Evolutionary conservation across 306 rosid genomes (phyloP).

Genomic region (Sindora glabra): DNA sequence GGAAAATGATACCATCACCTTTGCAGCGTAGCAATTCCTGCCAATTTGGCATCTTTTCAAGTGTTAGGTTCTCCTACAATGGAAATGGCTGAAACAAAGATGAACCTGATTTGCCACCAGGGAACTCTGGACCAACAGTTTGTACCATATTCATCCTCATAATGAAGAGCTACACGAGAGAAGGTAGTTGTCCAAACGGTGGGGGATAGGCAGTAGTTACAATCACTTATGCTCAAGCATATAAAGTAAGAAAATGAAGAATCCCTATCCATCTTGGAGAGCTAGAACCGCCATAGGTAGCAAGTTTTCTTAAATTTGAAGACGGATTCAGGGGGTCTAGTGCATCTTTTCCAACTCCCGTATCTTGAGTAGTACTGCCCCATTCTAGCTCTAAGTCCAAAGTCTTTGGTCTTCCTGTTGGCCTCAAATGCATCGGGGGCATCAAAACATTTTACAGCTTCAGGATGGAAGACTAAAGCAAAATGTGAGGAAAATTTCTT

Average conservation of each 20-base stretch:
- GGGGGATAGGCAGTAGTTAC: neutral
- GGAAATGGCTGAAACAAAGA: neutral
- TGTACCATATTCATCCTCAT: neutral
- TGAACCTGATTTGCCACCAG: neutral
- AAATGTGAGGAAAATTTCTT: neutral
- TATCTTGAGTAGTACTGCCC: neutral
- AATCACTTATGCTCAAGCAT: no score
- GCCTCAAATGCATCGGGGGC: neutral
- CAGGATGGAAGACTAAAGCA: neutral
- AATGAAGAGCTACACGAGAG: neutral
- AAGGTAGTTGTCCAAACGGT: neutral
- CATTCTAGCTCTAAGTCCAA: neutral
- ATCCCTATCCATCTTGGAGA: no score
- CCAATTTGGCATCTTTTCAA: neutral
- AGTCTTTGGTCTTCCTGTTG: neutral
- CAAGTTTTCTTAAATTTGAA: neutral
- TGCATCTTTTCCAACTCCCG: neutral
- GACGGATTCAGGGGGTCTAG: neutral
- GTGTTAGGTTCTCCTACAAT: neutral
- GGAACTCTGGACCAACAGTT: neutral
- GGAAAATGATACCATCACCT: conserved; percentile 1
- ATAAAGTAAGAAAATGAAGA: no score
- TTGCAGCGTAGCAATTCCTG: neutral
- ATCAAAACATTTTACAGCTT: neutral
- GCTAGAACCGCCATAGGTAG: neutral